Evolutionary conservation across 345 rosid genomes (phyloP).

Genomic region (Salix koriyanagi): DNA sequence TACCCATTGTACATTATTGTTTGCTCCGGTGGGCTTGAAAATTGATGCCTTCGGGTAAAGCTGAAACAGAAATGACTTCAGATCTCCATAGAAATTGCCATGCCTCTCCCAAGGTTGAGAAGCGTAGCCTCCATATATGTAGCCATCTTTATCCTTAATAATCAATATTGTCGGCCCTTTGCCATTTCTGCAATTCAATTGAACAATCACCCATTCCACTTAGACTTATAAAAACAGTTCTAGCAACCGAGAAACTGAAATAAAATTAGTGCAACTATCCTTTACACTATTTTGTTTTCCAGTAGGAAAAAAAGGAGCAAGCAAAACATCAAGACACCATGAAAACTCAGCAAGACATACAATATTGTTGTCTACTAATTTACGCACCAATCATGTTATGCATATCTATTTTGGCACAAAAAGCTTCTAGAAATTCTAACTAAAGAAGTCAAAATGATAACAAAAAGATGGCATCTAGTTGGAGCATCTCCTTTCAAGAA

Average conservation of each 20-base stretch:
- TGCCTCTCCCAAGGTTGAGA: slow-evolving; percentile 89
- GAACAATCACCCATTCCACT: slow-evolving; percentile 23
- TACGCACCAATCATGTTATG: neutral
- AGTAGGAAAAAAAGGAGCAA: neutral
- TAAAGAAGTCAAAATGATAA: neutral
- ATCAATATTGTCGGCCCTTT: slow-evolving; percentile 63
- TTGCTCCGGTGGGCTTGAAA: slow-evolving; percentile 80
- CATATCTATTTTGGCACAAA: neutral
- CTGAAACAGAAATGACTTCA: slow-evolving; percentile 88
- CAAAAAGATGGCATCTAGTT: no score
- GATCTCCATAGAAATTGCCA: slow-evolving; percentile 83
- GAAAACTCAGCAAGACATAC: neutral
- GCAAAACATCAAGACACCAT: neutral
- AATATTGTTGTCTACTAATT: neutral
- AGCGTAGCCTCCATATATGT: slow-evolving; percentile 81
- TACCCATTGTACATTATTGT: slow-evolving; percentile 87
- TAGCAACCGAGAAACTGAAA: slow-evolving; percentile 18
- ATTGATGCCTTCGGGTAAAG: slow-evolving; percentile 66
- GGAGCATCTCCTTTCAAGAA: no score
- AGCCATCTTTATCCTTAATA: slow-evolving; percentile 75
- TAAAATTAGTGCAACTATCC: neutral
- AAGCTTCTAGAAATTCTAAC: neutral
- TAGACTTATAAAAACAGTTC: slow-evolving; percentile 14
- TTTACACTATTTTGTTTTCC: neutral
- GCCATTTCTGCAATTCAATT: slow-evolving; percentile 52